These are phyloP conservation scores for Nemania sp. DNA, from an alignment of 2,329 filamentous ascomycete genomes.

Conservation along the genomic window DNA sequence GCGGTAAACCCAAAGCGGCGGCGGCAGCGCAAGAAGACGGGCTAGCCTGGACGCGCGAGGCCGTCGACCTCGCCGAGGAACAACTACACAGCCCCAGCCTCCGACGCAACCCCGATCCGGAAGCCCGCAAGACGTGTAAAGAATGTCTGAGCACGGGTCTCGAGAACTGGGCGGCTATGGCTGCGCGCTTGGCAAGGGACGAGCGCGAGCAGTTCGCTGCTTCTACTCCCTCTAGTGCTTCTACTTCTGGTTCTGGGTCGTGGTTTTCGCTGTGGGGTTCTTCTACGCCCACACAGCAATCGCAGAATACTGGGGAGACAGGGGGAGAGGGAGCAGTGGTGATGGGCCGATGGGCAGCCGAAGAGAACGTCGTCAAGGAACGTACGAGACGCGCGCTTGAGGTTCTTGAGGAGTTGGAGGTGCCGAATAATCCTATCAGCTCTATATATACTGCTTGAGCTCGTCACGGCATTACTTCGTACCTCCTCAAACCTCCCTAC, in stretches of 20 bases:
- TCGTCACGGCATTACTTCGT: too few relatives aligned
- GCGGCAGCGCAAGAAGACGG: constrained; percentile 69
- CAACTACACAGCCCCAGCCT: constrained; percentile 57
- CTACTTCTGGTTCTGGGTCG: constrained; percentile 49
- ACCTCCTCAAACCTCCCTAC: too few relatives aligned
- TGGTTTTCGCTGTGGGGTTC: constrained; percentile 30
- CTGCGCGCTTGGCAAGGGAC: constrained; percentile 61
- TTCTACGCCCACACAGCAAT: too few relatives aligned
- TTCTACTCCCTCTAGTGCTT: constrained; percentile 20
- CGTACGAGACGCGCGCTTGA: constrained; percentile 54
- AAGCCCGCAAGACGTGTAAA: constrained; percentile 65
- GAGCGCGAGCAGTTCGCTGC: constrained; percentile 28
- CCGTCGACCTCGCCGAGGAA: constrained; percentile 77
- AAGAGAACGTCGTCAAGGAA: constrained; percentile 58
- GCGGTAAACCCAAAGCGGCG: too few relatives aligned
- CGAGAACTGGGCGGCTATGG: constrained; percentile 83
- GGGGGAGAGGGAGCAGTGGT: constrained; percentile 35
- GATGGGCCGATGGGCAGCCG: constrained; percentile 56
- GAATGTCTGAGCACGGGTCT: constrained; percentile 78
- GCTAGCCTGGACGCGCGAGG: constrained; percentile 86
- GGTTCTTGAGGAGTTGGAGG: constrained; percentile 53
- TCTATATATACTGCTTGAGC: constrained; percentile 48
- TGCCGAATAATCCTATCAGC: constrained; percentile 41
- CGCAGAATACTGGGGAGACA: too few relatives aligned
- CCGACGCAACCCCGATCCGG: constrained; percentile 48